These are phyloP conservation scores for Scutellaria baicalensis DNA, from an alignment of 257 asterid species.

Conservation along the genomic window DNA sequence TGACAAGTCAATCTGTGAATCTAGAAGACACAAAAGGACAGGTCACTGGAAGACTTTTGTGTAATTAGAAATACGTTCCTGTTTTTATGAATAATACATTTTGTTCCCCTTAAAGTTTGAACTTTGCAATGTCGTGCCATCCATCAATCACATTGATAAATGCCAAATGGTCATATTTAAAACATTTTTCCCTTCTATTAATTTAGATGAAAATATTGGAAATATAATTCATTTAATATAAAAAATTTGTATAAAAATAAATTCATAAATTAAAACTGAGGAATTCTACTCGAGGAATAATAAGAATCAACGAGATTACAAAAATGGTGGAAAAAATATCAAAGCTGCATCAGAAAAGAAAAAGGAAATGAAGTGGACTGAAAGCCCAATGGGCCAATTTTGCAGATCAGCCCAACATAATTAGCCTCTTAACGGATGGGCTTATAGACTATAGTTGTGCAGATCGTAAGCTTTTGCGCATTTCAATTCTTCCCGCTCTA, in stretches of 20 bases:
- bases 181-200: no score
- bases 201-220: no score
- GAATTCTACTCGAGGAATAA: no score
- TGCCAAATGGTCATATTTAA: no score
- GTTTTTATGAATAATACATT: not conserved
- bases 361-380: not conserved
- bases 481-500: conserved; percentile 32
- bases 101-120: not conserved
- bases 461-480: not conserved
- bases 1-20: not conserved
- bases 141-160: no score
- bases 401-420: not conserved
- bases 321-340: no score
- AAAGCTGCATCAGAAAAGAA: no score
- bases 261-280: no score
- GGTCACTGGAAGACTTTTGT: not conserved
- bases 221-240: no score
- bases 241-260: no score
- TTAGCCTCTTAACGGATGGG: not conserved
- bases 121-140: not conserved
- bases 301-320: no score
- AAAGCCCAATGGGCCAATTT: conserved; percentile 4
- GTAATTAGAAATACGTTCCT: not conserved
- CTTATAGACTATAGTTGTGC: not conserved
- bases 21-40: not conserved